Conservation (phyloP, 768 basidiomycete genomes). For the Terana coerulea region DNA sequence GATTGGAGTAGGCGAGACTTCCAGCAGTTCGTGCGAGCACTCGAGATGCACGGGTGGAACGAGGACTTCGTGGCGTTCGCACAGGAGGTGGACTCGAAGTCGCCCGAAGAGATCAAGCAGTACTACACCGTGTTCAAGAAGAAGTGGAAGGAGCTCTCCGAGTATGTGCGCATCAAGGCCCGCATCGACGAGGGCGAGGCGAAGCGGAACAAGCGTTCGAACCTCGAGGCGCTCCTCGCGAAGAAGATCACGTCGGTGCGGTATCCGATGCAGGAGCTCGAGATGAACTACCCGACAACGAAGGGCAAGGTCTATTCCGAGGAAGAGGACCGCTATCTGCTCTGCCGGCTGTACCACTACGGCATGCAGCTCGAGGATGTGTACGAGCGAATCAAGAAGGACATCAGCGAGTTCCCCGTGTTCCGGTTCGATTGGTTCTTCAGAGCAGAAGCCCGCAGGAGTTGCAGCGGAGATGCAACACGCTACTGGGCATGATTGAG, state of each 20-base stretch:
- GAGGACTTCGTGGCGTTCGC: constrained; percentile 68
- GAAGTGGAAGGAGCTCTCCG: constrained; percentile 81
- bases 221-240: constrained; percentile 71
- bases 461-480: constrained; percentile 82
- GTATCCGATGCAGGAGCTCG: constrained; percentile 96
- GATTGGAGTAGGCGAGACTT: constrained; percentile 94
- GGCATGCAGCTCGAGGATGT: constrained; percentile 87
- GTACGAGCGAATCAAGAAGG: constrained; percentile 93
- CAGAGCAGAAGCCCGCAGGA: constrained; percentile 88
- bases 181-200: constrained; percentile 87
- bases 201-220: constrained; percentile 82
- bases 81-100: constrained; percentile 82
- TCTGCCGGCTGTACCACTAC: constrained; percentile 86
- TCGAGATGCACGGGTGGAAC: constrained; percentile 80
- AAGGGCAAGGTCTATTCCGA: constrained; percentile 97
- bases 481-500: constrained; percentile 84
- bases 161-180: constrained; percentile 76
- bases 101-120: constrained; percentile 65
- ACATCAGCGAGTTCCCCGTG: constrained; percentile 94
- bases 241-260: constrained; percentile 80
- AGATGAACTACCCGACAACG: constrained; percentile 91
- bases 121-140: constrained; percentile 87
- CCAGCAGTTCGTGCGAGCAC: constrained; percentile 80
- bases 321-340: constrained; percentile 94
- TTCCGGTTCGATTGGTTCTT: constrained; percentile 99